A percentile compares a stretch with the other conserved stretches of the same genome.
Evolutionary conservation across 2,329 filamentous ascomycete species (phyloP).

Genomic region (Coniosporium tulheliwenetii): DNA sequence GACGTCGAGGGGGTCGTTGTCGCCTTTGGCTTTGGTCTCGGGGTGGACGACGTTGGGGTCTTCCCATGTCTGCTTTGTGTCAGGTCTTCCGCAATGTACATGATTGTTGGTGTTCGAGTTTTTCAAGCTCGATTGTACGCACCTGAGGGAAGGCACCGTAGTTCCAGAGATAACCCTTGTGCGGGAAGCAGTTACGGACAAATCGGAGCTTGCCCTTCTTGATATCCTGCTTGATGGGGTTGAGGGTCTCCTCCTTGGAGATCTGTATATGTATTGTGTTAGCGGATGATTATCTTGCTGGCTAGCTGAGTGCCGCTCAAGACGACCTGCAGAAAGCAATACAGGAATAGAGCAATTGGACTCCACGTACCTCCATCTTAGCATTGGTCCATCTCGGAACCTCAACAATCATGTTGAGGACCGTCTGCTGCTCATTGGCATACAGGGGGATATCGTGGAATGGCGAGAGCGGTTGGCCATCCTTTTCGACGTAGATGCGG

Average conservation of each 20-base stretch:
- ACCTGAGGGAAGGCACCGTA: constrained; percentile 99
- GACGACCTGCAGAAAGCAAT: too few species aligned
- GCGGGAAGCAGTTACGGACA: constrained; percentile 99
- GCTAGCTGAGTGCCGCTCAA: too few species aligned
- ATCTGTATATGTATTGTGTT: constrained; percentile 42
- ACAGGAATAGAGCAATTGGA: too few species aligned
- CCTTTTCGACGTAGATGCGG: constrained; percentile 94
- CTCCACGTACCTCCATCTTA: constrained; percentile 77
- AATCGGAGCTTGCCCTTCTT: constrained; percentile 99
- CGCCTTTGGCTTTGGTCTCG: constrained; percentile 98
- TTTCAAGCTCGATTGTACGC: constrained; percentile 18
- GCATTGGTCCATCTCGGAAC: constrained; percentile 99
- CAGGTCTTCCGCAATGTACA: too few species aligned
- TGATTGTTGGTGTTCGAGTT: neutral
- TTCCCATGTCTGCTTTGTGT: constrained; percentile 70
- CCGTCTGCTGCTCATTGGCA: constrained; percentile 86
- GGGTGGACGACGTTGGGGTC: constrained; percentile 92
- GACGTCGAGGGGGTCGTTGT: constrained; percentile 98
- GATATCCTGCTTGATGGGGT: constrained; percentile 98
- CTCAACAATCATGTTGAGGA: constrained; percentile 99
- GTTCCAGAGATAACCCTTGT: constrained; percentile 99
- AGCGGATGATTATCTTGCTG: too few species aligned
- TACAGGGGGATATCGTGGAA: constrained; percentile 99
- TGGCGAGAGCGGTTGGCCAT: constrained; percentile 83
- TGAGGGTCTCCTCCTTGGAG: constrained; percentile 95